These are phyloP conservation scores for Rubus idaeus DNA, from an alignment of 306 rosid species.

Conservation along the genomic window DNA sequence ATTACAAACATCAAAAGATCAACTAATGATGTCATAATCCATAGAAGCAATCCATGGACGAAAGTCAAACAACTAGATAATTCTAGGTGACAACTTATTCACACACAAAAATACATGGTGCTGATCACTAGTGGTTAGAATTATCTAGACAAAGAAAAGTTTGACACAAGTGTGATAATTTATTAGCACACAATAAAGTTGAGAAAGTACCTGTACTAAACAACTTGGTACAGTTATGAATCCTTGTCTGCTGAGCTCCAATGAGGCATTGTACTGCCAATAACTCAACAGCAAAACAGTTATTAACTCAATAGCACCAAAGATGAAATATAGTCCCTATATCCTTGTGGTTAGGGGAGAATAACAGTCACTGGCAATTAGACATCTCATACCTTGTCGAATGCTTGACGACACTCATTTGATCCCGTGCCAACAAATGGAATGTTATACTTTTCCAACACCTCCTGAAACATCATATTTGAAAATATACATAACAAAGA, in stretches of 20 bases:
- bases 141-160: background rate
- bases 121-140: background rate
- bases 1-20: background rate
- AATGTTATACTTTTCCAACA: conserved; percentile 71
- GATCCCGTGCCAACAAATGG: conserved; percentile 97
- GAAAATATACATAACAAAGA: conserved; percentile 11
- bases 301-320: background rate
- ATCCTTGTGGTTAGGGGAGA: too few relatives aligned
- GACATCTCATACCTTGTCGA: conserved; percentile 68
- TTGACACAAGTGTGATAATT: background rate
- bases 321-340: too few relatives aligned
- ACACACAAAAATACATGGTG: background rate
- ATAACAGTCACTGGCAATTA: background rate
- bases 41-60: background rate
- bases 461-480: conserved; percentile 54
- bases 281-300: conserved; percentile 26
- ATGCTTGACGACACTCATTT: conserved; percentile 73
- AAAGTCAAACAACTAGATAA: background rate
- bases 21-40: conserved; percentile 6
- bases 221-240: conserved; percentile 71
- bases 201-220: conserved; percentile 63
- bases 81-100: background rate
- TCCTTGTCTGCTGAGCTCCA: conserved; percentile 70
- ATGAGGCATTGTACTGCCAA: conserved; percentile 81
- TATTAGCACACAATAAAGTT: background rate